Conservation (phyloP, 1,284 basidiomycete genomes). For the Cerrena zonata region DNA sequence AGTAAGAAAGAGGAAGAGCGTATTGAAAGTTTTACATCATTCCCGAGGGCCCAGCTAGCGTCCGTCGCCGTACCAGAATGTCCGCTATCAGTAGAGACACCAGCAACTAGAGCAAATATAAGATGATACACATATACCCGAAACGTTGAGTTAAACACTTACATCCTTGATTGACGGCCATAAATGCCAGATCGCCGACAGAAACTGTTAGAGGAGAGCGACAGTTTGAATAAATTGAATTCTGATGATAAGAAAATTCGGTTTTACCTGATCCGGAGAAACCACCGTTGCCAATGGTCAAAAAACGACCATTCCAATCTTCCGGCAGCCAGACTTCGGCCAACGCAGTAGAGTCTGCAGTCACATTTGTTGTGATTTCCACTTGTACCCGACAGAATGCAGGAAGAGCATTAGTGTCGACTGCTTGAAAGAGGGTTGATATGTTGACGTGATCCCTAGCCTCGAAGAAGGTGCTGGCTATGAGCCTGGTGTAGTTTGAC, state of each 20-base stretch:
- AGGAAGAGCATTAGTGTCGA: slow-evolving; percentile 14
- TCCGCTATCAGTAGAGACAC: slow-evolving; percentile 25
- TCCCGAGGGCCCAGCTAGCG: slow-evolving; percentile 22
- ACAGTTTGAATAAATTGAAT: not conserved
- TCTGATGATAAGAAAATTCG: not conserved
- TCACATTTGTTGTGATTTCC: slow-evolving; percentile 18
- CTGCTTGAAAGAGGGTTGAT: slow-evolving; percentile 16
- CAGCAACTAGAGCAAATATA: slow-evolving; percentile 17
- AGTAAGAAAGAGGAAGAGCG: too few species aligned
- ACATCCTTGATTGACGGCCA: slow-evolving; percentile 24
- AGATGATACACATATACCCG: too few species aligned
- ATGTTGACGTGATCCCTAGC: slow-evolving; percentile 16
- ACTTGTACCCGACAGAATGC: slow-evolving; percentile 20
- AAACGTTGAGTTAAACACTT: too few species aligned
- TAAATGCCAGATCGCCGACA: slow-evolving; percentile 22
- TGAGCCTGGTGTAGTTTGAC: too few species aligned
- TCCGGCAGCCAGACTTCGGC: slow-evolving; percentile 28
- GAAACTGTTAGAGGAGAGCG: slow-evolving; percentile 14
- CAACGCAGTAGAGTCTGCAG: slow-evolving; percentile 18
- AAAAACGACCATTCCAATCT: slow-evolving; percentile 24
- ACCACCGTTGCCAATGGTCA: slow-evolving; percentile 24
- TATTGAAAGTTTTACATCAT: too few species aligned
- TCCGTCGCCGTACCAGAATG: slow-evolving; percentile 15
- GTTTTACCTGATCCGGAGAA: slow-evolving; percentile 21
- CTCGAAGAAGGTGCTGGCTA: slow-evolving; percentile 10